Base-by-base conservation (phyloP, 2,329 filamentous ascomycete species). In the Colletotrichum chrysophilum region DNA sequence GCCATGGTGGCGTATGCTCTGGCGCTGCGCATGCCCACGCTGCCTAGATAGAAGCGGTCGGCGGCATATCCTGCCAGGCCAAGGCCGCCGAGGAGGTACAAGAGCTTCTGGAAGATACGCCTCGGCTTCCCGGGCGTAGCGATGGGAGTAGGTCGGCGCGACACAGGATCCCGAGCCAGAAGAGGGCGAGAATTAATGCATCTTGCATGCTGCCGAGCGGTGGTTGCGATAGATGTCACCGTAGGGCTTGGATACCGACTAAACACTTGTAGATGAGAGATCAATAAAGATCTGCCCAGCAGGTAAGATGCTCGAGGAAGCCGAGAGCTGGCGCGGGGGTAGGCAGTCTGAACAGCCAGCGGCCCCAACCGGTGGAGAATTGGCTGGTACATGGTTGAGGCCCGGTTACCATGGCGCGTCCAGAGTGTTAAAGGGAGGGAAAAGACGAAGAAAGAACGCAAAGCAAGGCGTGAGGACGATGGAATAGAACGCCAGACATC, bases 21-120 rank as follows among this genome's bases (percentile, higher is more conserved):
- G 26, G 30, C 60, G 16, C 61, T 71, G 52, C 68, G 73, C 68
- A 75, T 70, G 60, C 34, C 70, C 28, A 75, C 73, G 38, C 73
- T 70, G 13, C 73, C 62, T 2, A 87, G 38, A 18, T 70, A 70
- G 26, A 43, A 70, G 10, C 66, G 55, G 34, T 70, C 56, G 18
- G 56, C 26, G 6, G 66, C 55, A 21, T 62, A 70, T n/a, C 32
- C 66, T 13, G 66, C n/a, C 4, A 70, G 56, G 18, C 32, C 18
- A 2, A 70, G 16, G 24, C 55, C 66, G 16, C 55, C 34, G 18
- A 70, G 66, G 32, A 70, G 34, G 14, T 61, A 70, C 66, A 70
- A 8, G 16, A 70, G 26, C 34, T 52, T 70, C 13, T n/a, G 66
- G n/a, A 62, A 4, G n/a, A 70, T 62, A 21, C 55, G 56, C 34